Evolutionary conservation across 1,284 basidiomycete genomes (phyloP), one percentile per base, ranked within the genome.

Genomic region (Ceratobasidium theobromae): DNA sequence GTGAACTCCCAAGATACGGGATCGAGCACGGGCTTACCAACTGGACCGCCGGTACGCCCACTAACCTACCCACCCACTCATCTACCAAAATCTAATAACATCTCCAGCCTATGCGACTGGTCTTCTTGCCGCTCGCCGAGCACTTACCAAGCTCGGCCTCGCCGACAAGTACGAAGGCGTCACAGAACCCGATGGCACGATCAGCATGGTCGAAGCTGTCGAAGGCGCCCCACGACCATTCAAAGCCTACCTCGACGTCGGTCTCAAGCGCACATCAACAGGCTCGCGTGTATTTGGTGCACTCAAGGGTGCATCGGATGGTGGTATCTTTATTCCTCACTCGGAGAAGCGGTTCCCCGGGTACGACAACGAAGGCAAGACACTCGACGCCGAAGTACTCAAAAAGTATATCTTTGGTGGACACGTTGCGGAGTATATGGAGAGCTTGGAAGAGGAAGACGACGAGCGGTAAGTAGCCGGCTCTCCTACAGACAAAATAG

Each of bases 341-440:
- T 95, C 91, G 73, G 92, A 94, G 72, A 97, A 95, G 81, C 93
- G 97, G 69, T 99, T 99, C 91, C 97, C 97, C 69, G 97, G 97
- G 66, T 99, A 86, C 82, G 97, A 99, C 80, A 81, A 90, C 69
- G 97, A 99, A 80, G 76, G 81, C 78, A 99, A 99, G 85, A 82
- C 90, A 79, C 85, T 99, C 71, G 95, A 99, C 73, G 88, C 91
- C 65, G 97, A 99, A 78, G 86, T 91, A 53, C 83, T 99, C 74
- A 94, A 96, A 78, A 95, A 95, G 81, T 99, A 99, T 84, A 99
- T 99, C 79, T 94, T 86, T 75, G 96, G 95, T 78, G 95, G 95
- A 65, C 95, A 99, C 79, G 89, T 99, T 69, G 93, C 97, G 69
- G 97, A 99, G 80, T 99, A 98, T 85, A 99, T 99, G 97, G 94